A percentile compares a stretch with the other conserved stretches of the same genome.
phyloP scores from a whole-genome alignment of 176 grass and related monocot species.

The Triticum turgidum region DNA sequence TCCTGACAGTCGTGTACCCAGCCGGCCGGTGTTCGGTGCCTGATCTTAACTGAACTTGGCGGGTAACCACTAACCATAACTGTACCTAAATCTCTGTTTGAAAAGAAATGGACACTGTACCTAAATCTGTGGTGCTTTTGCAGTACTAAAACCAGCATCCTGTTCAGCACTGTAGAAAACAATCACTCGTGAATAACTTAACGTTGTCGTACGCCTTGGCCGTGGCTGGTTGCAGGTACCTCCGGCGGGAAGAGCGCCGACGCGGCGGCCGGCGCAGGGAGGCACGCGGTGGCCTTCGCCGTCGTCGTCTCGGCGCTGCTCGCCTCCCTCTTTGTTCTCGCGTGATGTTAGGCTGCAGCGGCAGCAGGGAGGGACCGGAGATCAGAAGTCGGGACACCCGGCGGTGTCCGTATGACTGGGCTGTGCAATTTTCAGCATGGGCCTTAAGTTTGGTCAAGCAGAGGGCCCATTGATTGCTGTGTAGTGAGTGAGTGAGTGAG shows the following conservation, averaged over 20 bases:
- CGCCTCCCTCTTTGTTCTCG: background rate
- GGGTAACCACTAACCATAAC: background rate
- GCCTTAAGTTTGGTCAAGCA: background rate
- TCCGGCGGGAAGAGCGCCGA: constrained; percentile 23
- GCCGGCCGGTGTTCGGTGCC: too few relatives aligned
- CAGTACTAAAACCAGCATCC: too few relatives aligned
- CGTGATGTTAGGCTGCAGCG: background rate
- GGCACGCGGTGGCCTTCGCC: background rate
- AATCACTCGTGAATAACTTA: too few relatives aligned
- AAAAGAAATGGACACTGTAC: too few relatives aligned
- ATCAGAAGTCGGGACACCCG: background rate
- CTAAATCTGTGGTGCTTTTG: background rate
- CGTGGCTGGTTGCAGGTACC: constrained; percentile 7
- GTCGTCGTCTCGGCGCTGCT: constrained; percentile 25
- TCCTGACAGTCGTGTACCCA: background rate
- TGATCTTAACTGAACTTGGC: background rate
- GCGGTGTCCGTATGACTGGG: background rate
- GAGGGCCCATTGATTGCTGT: background rate
- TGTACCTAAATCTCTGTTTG: background rate
- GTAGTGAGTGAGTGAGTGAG: background rate
- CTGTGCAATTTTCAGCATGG: background rate
- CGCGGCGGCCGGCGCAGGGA: background rate
- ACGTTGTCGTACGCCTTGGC: too few relatives aligned
- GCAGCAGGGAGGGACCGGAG: background rate
- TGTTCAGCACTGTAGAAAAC: background rate